Evolutionary conservation across 2,329 filamentous ascomycete species (phyloP), one percentile per base, ranked within the genome.

Genomic region (Emmonsia crescens): DNA sequence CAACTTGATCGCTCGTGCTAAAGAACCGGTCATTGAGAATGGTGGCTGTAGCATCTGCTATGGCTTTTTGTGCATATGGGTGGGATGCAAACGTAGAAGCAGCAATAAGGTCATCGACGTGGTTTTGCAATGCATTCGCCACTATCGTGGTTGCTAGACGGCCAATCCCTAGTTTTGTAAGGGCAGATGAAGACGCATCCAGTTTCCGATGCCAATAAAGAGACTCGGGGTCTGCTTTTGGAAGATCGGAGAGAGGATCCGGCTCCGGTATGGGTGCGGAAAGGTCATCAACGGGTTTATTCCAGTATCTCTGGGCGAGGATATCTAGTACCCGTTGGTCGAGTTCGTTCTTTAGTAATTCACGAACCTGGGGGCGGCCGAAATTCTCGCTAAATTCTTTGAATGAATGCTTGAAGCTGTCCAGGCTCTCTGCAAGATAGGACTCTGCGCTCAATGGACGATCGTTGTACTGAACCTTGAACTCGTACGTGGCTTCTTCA

Each of bases 381-480:
- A 99, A 99, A 36, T 84, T 83, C 66, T 96, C 91, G 0, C 91
- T 87, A 71, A 97, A 96, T 67, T 89, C 88, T 73, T 96, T 96
- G 78, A 99, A 99, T 0, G 91, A 90, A 74, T 97, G 95, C 76
- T 99, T 99, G 82, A 99, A 97, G 24, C 88, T 87, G 74, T 99
- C 94, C 3, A 99, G 79, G 67, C 89, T 96, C 74, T 97, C 94
- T 1, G 94, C 94, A 46, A 99, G 83, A 72, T 99, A 99, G 3
- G 93, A 96, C 73, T 99, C 94, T 1, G 94, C 94, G 58, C 91
- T 96, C 42, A 99, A 80, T 1, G 93, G 91, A 6, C 94, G 86
- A 73, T 99, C 94, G 70, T 99, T 99, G 77, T 99, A 99, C 74
- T 99, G 95, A 5, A 99, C 94, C 74, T 99, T 99, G 81, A 96